Percentiles rank a stretch among this genome's conserved stretches.
These are phyloP conservation scores for Strombidium stylifer DNA, from an alignment of 73 alveolate species.

Conservation along the genomic window DNA sequence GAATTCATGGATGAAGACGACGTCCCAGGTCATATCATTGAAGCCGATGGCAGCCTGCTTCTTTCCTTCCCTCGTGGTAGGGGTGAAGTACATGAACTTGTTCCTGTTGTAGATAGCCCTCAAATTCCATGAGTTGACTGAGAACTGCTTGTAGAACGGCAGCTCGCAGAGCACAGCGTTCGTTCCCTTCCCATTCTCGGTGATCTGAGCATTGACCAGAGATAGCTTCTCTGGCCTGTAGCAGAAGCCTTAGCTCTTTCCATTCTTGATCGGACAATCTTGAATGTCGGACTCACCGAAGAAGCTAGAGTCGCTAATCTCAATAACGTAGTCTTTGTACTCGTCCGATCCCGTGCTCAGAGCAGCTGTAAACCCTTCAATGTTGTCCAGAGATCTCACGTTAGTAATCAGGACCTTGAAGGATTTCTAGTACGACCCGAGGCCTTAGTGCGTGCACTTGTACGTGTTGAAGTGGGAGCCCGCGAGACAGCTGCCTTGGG, in stretches of 20 bases:
- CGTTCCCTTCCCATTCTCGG: background rate
- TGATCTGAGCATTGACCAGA: background rate
- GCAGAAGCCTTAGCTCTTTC: background rate
- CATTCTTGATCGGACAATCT: slow-evolving; percentile 4
- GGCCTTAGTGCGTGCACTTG: slow-evolving; percentile 4
- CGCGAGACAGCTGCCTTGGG: slow-evolving; percentile 4
- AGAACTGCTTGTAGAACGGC: background rate
- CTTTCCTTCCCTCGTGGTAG: slow-evolving; percentile 7
- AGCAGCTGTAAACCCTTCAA: slow-evolving; percentile 1
- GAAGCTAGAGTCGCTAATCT: background rate
- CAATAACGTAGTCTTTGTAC: background rate
- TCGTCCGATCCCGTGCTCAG: background rate
- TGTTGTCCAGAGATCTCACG: slow-evolving; percentile 8
- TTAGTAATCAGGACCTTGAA: background rate
- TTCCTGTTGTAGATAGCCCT: background rate
- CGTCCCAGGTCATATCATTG: background rate
- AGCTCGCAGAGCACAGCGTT: background rate
- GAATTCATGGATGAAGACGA: slow-evolving; percentile 6
- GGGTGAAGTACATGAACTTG: background rate
- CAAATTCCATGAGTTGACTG: slow-evolving; percentile 11
- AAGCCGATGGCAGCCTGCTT: background rate
- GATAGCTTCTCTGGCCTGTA: slow-evolving; percentile 14
- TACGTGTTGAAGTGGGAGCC: slow-evolving; percentile 19
- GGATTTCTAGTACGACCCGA: background rate
- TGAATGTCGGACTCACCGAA: slow-evolving; percentile 1